Evolutionary conservation across 805 yeast species (phyloP), one percentile per base, ranked within the genome.

Genomic region (Lachancea meyersii): DNA sequence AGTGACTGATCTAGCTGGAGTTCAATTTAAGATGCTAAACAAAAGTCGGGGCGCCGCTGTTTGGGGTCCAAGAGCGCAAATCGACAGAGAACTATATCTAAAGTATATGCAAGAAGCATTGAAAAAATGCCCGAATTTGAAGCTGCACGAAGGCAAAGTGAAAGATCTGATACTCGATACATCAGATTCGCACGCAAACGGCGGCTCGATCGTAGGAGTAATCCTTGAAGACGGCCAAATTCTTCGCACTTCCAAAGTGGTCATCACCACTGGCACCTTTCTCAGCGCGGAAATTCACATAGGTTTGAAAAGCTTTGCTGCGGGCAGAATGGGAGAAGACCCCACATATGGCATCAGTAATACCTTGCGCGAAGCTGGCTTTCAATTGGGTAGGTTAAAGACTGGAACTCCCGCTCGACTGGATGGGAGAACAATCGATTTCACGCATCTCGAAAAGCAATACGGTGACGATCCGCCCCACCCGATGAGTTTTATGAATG

Each of bases 1-100:
- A 45, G 78, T 93, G n/a, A 88, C 93, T 1, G 99, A 93, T 64
- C 70, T 74, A 53, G 94, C 97, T 0, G 98, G 97, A 0, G 84
- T 89, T 23, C 96, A 89, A 60, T 93, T 81, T 64, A 87, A 86
- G 55, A 80, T 86, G 48, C 69, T 93, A 48, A 93, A 93, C 60
- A 72, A 81, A 35, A 82, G 95, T 1, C 76, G 87, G 50, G 98
- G 98, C 2, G 62, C 67, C n/a, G 98, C 98, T 0, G 97, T 91
- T 1, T 95, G 97, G 86, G 97, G 98, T 0, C 97, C 96, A 6
- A 67, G 99, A 46, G 96, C 96, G 1, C 98, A 93, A 65, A 91
- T 93, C 23, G 98, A 93, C 62, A 70, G 99, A 49, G 68, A 76
- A 35, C 71, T 91, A 1, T 93, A 93, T 60, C 66, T 82, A 52